phyloP scores from a whole-genome alignment of 2,329 filamentous ascomycete genomes.

The Epichloe sibirici region DNA sequence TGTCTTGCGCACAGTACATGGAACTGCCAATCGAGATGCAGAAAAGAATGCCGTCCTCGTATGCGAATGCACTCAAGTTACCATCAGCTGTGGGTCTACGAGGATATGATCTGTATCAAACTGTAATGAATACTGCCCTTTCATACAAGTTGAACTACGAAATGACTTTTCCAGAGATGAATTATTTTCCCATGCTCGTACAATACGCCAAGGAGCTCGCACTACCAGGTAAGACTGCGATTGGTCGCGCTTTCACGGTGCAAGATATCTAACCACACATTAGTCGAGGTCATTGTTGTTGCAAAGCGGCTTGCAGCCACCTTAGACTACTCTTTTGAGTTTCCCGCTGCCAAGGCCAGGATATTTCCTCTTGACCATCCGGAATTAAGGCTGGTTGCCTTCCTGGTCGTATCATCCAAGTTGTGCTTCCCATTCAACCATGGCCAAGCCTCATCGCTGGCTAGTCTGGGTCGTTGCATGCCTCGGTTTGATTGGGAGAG shows the following conservation, averaged over 20 bases:
- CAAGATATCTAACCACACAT: constrained; percentile 15
- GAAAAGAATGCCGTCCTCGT: constrained; percentile 48
- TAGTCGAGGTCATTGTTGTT: constrained; percentile 39
- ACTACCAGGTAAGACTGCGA: constrained; percentile 51
- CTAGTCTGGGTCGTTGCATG: constrained; percentile 2
- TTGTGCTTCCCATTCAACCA: constrained; percentile 64
- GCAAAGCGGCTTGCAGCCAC: constrained; percentile 31
- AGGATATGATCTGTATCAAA: constrained; percentile 49
- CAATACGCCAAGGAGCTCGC: constrained; percentile 59
- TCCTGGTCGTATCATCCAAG: constrained; percentile 67
- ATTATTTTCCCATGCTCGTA: constrained; percentile 54
- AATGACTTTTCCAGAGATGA: constrained; percentile 61
- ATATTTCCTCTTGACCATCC: constrained; percentile 49
- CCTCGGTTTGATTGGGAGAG: constrained; percentile 52
- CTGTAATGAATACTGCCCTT: constrained; percentile 47
- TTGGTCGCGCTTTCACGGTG: not conserved
- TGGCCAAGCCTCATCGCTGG: constrained; percentile 26
- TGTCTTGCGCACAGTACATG: constrained; percentile 29
- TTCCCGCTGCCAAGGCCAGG: constrained; percentile 34
- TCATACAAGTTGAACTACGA: constrained; percentile 57
- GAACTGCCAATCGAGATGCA: constrained; percentile 52
- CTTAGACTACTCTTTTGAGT: constrained; percentile 40
- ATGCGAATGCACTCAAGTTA: constrained; percentile 46
- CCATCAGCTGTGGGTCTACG: constrained; percentile 28
- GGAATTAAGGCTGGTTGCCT: constrained; percentile 59